phyloP scores from a whole-genome alignment of 2,329 filamentous ascomycete genomes.

The Verticillium zaregamsianum region DNA sequence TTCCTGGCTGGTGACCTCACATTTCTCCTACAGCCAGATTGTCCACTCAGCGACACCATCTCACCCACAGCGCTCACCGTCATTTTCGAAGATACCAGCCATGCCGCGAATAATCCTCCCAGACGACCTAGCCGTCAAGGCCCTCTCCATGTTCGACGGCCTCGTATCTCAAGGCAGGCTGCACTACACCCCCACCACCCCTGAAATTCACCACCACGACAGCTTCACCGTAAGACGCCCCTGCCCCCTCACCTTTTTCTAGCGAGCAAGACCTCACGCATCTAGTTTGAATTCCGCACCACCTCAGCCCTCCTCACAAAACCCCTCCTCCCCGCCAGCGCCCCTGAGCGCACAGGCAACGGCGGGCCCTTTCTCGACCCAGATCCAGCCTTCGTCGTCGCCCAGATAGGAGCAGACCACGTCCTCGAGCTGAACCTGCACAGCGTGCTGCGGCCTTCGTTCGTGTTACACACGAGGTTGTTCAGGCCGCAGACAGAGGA shows the following conservation, averaged over 20 bases:
- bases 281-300: slow-evolving; percentile 22
- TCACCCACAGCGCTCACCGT: not conserved
- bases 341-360: slow-evolving; percentile 17
- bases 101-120: not conserved
- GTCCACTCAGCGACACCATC: not conserved
- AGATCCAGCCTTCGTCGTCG: slow-evolving; percentile 24
- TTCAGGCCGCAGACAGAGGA: slow-evolving; percentile 31
- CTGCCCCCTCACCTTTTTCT: not conserved
- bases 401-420: slow-evolving; percentile 20
- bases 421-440: slow-evolving; percentile 31
- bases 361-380: slow-evolving; percentile 21
- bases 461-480: slow-evolving; percentile 31
- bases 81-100: not conserved
- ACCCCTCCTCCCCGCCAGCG: slow-evolving; percentile 12
- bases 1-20: not conserved
- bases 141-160: not conserved
- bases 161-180: not conserved
- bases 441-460: slow-evolving; percentile 27
- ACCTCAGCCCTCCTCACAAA: slow-evolving; percentile 14
- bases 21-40: no score
- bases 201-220: not conserved
- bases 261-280: not conserved
- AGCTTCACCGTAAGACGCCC: not conserved
- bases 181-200: not conserved
- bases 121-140: not conserved